Percentiles rank a stretch among this genome's conserved stretches.
Evolutionary conservation across 1,284 basidiomycete genomes (phyloP).

Genomic region (Anthracocystis walkeri): DNA sequence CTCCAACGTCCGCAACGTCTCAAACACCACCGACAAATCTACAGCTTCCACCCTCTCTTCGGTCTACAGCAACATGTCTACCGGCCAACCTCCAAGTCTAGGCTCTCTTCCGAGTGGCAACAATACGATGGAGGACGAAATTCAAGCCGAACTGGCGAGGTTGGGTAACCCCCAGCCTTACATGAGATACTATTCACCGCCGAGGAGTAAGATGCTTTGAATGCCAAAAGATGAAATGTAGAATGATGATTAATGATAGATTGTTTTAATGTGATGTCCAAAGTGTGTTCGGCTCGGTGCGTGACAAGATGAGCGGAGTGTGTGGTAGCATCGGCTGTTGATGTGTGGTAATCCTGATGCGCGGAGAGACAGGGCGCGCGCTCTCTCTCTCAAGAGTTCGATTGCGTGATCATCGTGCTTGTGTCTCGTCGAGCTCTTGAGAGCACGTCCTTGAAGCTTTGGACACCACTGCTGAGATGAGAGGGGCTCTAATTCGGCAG

Average conservation of each 20-base stretch:
- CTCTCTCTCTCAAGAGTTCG: too few species aligned
- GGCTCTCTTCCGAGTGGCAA: slow-evolving; percentile 41
- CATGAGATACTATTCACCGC: slow-evolving; percentile 46
- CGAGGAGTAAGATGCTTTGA: slow-evolving; percentile 47
- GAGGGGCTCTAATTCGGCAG: too few species aligned
- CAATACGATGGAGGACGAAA: slow-evolving; percentile 51
- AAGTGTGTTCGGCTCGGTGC: background rate
- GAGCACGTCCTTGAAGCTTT: background rate
- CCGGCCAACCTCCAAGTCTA: slow-evolving; percentile 27
- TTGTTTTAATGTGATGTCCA: background rate
- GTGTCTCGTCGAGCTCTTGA: background rate
- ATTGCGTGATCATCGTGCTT: background rate
- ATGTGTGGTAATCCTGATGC: background rate
- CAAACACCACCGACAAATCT: slow-evolving; percentile 39
- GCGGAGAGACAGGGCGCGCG: background rate
- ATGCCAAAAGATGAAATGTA: background rate
- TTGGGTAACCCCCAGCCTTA: slow-evolving; percentile 44
- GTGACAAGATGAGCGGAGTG: background rate
- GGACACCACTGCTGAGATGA: too few species aligned
- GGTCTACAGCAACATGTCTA: slow-evolving; percentile 33
- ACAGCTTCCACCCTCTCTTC: slow-evolving; percentile 40
- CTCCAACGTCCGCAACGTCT: slow-evolving; percentile 26
- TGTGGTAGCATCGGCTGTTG: background rate
- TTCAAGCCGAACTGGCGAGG: slow-evolving; percentile 40
- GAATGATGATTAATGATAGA: background rate